Evolutionary conservation across 208 protist genomes (phyloP).

Genomic region (Leishmania turanica): DNA sequence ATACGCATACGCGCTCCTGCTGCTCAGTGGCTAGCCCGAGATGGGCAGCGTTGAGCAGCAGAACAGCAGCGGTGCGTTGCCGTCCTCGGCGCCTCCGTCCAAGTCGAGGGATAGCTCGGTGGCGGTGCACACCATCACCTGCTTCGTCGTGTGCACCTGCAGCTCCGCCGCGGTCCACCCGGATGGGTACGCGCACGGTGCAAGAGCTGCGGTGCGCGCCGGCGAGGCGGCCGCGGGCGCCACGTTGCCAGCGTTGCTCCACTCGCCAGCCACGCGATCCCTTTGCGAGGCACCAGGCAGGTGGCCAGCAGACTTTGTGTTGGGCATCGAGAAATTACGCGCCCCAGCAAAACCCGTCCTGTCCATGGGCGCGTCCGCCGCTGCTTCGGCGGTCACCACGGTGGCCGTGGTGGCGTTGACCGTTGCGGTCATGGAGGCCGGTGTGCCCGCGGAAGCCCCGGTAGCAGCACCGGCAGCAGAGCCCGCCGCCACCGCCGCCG

Average conservation of each 20-base stretch:
- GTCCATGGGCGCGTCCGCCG: not conserved
- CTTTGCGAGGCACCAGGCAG: too few relatives aligned
- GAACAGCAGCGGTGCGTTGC: slow-evolving; percentile 26
- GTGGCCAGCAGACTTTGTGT: not conserved
- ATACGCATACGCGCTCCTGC: not conserved
- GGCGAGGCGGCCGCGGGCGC: not conserved
- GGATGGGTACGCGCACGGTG: slow-evolving; percentile 11
- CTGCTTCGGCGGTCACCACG: not conserved
- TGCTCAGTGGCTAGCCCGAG: not conserved
- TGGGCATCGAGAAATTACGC: not conserved
- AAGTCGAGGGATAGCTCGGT: slow-evolving; percentile 19
- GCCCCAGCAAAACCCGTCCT: not conserved
- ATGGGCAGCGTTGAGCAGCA: slow-evolving; percentile 12
- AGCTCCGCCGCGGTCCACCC: slow-evolving; percentile 33
- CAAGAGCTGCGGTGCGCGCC: not conserved
- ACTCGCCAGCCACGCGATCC: too few relatives aligned
- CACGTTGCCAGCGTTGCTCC: too few relatives aligned
- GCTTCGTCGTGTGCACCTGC: slow-evolving; percentile 32
- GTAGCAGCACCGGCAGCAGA: not conserved
- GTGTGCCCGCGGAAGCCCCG: not conserved
- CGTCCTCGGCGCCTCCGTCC: slow-evolving; percentile 16
- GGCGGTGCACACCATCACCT: slow-evolving; percentile 24
- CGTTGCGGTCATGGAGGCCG: not conserved
- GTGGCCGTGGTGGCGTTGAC: not conserved
- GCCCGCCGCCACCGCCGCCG: not conserved